Evolutionary conservation across 202 grass and related monocot genomes (phyloP).

Genomic region (Saccharum hybrid): DNA sequence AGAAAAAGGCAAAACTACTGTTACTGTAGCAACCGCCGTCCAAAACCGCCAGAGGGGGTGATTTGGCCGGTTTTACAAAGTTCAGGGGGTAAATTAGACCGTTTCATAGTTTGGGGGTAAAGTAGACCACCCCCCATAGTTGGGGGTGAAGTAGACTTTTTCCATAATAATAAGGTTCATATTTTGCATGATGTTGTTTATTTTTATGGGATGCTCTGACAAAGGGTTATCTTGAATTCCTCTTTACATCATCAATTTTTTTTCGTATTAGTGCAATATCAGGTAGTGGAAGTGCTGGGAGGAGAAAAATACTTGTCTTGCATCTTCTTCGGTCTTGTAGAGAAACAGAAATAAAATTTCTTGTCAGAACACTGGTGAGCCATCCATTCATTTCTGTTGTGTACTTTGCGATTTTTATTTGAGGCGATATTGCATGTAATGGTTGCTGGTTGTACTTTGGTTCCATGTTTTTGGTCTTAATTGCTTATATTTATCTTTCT

Average conservation of each 20-base stretch:
- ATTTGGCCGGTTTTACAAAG: no score
- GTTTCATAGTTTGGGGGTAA: no score
- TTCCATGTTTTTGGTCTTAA: conserved; percentile 37
- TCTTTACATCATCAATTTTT: conserved; percentile 19
- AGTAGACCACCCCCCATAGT: no score
- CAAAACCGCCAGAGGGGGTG: no score
- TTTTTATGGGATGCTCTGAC: conserved; percentile 1
- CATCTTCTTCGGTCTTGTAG: conserved; percentile 90
- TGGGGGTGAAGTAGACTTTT: no score
- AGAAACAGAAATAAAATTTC: conserved; percentile 98
- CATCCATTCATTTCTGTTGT: conserved; percentile 25
- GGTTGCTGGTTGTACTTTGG: conserved; percentile 8
- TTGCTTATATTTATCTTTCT: conserved; percentile 38
- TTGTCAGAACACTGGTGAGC: conserved; percentile 92
- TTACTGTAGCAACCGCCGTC: no score
- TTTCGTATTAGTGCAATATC: conserved; percentile 64
- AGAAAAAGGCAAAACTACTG: no score
- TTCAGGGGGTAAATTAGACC: no score
- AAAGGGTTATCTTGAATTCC: conserved; percentile 22
- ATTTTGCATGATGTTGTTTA: conserved; percentile 23
- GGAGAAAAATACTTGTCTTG: conserved; percentile 82
- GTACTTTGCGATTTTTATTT: conserved; percentile 31
- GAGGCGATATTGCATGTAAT: conserved; percentile 6
- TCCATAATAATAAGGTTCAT: conserved; percentile 8
- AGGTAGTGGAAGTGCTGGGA: conserved; percentile 79